These are phyloP conservation scores for Pyrrhoderma noxium DNA, from an alignment of 1,284 basidiomycete species.

Conservation along the genomic window DNA sequence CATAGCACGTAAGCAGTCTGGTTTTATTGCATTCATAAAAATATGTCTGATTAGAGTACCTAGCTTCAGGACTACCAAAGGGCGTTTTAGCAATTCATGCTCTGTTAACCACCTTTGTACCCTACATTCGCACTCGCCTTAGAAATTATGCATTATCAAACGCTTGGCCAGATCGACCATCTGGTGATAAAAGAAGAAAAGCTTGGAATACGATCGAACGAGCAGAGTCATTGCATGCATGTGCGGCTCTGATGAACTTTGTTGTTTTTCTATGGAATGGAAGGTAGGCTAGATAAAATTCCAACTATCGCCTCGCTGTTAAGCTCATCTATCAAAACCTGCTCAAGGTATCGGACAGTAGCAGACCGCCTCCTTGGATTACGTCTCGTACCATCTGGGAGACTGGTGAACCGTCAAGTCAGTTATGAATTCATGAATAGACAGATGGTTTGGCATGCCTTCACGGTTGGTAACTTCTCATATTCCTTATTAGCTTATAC, in stretches of 20 bases:
- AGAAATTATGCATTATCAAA: constrained; percentile 71
- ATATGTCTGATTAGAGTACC: constrained; percentile 6
- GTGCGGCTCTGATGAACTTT: constrained; percentile 70
- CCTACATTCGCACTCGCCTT: constrained; percentile 73
- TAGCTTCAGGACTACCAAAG: constrained; percentile 57
- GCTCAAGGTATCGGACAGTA: constrained; percentile 74
- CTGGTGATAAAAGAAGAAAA: constrained; percentile 65
- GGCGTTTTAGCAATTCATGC: constrained; percentile 62
- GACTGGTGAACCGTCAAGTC: constrained; percentile 74
- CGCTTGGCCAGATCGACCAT: constrained; percentile 87
- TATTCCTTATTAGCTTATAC: constrained; percentile 1
- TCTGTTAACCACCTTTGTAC: constrained; percentile 66
- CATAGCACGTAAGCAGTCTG: constrained; percentile 29
- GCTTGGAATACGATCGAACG: constrained; percentile 69
- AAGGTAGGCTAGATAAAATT: constrained; percentile 41
- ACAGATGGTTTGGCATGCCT: constrained; percentile 98
- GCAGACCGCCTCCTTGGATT: constrained; percentile 79
- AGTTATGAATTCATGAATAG: constrained; percentile 99
- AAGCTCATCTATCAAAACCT: neutral
- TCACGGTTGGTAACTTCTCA: constrained; percentile 89
- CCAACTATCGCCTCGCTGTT: neutral
- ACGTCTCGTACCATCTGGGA: constrained; percentile 67
- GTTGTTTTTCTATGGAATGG: constrained; percentile 83
- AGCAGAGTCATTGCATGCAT: constrained; percentile 58
- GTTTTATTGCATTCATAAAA: constrained; percentile 12